Conservation (phyloP, 73 alveolate genomes). For the Blepharisma japonicum region DNA sequence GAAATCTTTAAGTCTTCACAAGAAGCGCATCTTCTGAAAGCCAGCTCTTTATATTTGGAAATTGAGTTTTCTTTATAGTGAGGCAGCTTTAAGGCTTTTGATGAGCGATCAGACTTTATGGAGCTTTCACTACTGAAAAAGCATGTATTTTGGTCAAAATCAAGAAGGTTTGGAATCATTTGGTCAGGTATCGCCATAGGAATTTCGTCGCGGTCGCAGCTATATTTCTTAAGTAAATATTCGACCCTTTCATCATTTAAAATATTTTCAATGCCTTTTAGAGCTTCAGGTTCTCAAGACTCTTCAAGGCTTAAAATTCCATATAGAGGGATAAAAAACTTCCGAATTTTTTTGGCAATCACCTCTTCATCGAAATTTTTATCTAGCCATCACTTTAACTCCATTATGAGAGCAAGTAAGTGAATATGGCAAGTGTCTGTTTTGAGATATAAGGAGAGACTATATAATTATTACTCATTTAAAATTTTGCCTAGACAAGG, state of each 20-base stretch:
- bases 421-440: constrained; percentile 16
- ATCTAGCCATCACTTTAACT: neutral
- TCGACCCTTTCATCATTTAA: neutral
- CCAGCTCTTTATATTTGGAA: neutral
- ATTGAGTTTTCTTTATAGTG: neutral
- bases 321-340: neutral
- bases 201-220: neutral
- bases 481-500: neutral
- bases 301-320: constrained; percentile 10
- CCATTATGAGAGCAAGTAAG: neutral
- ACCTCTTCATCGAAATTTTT: neutral
- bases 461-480: neutral
- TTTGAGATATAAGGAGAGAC: neutral
- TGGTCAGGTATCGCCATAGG: constrained; percentile 9
- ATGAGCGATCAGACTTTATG: neutral
- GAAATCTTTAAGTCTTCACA: neutral
- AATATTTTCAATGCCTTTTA: constrained; percentile 8
- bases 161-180: neutral
- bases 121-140: neutral
- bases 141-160: neutral
- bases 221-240: neutral
- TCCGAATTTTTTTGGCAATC: neutral
- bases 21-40: constrained; percentile 26
- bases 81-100: neutral
- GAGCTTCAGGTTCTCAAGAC: constrained; percentile 19